Percentiles rank a stretch among this genome's conserved stretches.
These are phyloP conservation scores for Hirsutella thompsonii DNA, from an alignment of 2,329 filamentous ascomycete species.

Conservation along the genomic window DNA sequence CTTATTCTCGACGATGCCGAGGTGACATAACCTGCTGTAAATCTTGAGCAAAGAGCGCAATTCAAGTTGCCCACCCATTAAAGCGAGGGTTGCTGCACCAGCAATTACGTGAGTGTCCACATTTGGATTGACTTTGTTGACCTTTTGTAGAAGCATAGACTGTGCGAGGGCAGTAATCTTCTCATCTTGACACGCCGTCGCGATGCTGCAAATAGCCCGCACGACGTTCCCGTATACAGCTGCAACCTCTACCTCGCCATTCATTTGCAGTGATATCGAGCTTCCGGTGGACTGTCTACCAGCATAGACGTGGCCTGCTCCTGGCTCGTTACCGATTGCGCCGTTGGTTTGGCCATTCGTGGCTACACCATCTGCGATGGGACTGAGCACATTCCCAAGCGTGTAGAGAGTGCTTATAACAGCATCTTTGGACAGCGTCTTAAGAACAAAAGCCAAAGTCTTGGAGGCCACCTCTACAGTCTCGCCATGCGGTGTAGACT, in stretches of 20 bases:
- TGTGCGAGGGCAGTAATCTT: slow-evolving; percentile 90
- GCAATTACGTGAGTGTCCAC: slow-evolving; percentile 80
- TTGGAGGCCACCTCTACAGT: slow-evolving; percentile 70
- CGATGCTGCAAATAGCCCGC: slow-evolving; percentile 88
- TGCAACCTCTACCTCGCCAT: slow-evolving; percentile 66
- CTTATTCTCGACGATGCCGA: slow-evolving; percentile 59
- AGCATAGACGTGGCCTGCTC: slow-evolving; percentile 31
- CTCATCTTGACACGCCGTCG: slow-evolving; percentile 65
- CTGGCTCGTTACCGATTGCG: slow-evolving; percentile 25
- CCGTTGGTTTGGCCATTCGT: slow-evolving; percentile 38
- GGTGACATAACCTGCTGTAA: slow-evolving; percentile 61
- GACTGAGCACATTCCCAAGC: slow-evolving; percentile 86
- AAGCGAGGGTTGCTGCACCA: slow-evolving; percentile 65
- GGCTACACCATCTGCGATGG: slow-evolving; percentile 43
- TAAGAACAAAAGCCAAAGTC: slow-evolving; percentile 70
- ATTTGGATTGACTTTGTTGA: slow-evolving; percentile 66
- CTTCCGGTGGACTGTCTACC: slow-evolving; percentile 54
- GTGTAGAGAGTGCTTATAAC: slow-evolving; percentile 93
- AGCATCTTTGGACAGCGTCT: slow-evolving; percentile 76
- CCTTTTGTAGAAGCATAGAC: slow-evolving; percentile 93
- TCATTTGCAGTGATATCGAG: slow-evolving; percentile 63
- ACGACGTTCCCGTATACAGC: slow-evolving; percentile 78
- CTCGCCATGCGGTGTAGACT: slow-evolving; percentile 56
- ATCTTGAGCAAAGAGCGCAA: slow-evolving; percentile 78
- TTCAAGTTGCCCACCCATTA: slow-evolving; percentile 67